Evolutionary conservation across 2,329 filamentous ascomycete species (phyloP), one percentile per base, ranked within the genome.

Genomic region (Camillea tinctor): DNA sequence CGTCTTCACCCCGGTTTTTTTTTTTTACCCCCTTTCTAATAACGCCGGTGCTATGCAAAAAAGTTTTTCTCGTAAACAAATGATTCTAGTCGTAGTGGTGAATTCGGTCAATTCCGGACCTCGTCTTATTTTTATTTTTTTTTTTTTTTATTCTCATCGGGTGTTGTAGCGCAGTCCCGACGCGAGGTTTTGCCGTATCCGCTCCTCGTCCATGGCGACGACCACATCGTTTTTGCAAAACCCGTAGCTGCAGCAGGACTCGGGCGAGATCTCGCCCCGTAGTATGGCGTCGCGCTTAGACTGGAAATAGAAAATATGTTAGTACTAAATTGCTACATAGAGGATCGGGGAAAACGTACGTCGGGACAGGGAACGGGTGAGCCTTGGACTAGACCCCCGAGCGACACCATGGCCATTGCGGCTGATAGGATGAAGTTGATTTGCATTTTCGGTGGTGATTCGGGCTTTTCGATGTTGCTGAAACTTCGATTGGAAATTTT

Each of bases 181-280:
- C 22, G 60, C 59, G 4, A 51, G 15, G 19, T 40, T 50, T 23
- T 59, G 26, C 26, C 59, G 50, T 9, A 59, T 55, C 52, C 40
- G 44, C 66, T 36, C 66, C 68, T 69, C 75, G 56, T 73, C 75
- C 69, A 81, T 80, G 9, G 76, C 75, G 55, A 82, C 68, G 50
- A 84, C 79, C 53, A 83, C 79, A 60, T 82, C 77, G 56, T 77
- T 77, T 58, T 80, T 79, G 72, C 82, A 84, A 36, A 73, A 73
- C 54, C 82, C 82, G 62, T 84, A 83, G n/a, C 79, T 80, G 69
- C 82, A 85, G 70, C 82, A 84, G 13, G 73, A 78, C 24, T 81
- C 78, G n/a, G 80, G 76, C 20, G 76, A 74, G 60, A 81, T 73
- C 24, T 77, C 70, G 56, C 81, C 81, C 24, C 72, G 78, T 52